A percentile compares a stretch with the other conserved stretches of the same genome.
These are phyloP conservation scores for Cochlearia excelsa DNA, from an alignment of 345 rosid genomes.

Conservation along the genomic window DNA sequence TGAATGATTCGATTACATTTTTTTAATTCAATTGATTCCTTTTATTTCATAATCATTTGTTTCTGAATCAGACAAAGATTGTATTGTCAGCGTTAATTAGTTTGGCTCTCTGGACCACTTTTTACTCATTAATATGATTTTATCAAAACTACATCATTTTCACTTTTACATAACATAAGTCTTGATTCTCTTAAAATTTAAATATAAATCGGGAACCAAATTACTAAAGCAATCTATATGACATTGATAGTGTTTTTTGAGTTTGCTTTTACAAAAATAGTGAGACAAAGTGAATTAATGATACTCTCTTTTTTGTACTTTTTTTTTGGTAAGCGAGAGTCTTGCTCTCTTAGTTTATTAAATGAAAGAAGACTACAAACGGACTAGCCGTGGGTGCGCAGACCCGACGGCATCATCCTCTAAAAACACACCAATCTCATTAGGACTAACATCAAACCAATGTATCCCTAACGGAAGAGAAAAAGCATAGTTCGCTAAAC, in stretches of 20 bases:
- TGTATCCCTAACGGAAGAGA: too few species aligned
- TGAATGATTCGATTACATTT: conserved; percentile 19
- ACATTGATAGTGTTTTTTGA: conserved; percentile 18
- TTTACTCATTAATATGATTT: not conserved
- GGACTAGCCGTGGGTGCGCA: too few species aligned
- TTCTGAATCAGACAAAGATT: conserved; percentile 14
- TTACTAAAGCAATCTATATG: conserved; percentile 16
- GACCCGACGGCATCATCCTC: too few species aligned
- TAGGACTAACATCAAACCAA: too few species aligned
- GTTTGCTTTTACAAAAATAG: not conserved
- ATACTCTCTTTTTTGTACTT: too few species aligned
- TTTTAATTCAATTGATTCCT: conserved; percentile 12
- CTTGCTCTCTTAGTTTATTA: too few species aligned
- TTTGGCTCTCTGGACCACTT: conserved; percentile 15
- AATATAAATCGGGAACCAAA: conserved; percentile 2
- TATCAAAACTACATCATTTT: conserved; percentile 16
- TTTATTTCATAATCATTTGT: conserved; percentile 20
- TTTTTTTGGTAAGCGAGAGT: too few species aligned
- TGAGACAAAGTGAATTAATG: not conserved
- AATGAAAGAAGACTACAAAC: too few species aligned
- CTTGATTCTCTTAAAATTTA: conserved; percentile 9
- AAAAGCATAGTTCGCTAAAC: too few species aligned
- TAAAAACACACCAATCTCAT: too few species aligned
- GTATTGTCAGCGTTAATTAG: conserved; percentile 20
- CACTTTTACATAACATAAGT: conserved; percentile 14